Conservation (phyloP, 2,329 filamentous ascomycete species). For the Aciculosporium take region DNA sequence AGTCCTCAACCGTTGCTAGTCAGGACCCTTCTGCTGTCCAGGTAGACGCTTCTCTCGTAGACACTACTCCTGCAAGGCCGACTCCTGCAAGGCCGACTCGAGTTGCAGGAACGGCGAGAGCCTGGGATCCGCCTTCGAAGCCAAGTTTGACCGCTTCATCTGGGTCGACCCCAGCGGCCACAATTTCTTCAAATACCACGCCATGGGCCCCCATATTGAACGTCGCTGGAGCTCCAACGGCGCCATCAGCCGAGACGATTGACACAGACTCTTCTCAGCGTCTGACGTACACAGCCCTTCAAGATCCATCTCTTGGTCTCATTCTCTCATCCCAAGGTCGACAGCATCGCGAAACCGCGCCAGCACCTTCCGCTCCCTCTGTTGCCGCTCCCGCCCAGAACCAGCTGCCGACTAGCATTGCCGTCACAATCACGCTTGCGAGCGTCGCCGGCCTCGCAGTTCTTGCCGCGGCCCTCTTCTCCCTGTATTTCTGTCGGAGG, state of each 20-base stretch:
- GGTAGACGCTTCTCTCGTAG: no score
- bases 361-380: not conserved
- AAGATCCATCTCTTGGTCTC: not conserved
- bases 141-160: not conserved
- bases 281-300: not conserved
- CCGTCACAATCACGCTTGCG: slow-evolving; percentile 1
- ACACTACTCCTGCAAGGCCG: not conserved
- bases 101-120: no score
- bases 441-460: not conserved
- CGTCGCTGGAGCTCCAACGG: not conserved
- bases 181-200: not conserved
- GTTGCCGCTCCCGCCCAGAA: not conserved
- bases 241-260: not conserved
- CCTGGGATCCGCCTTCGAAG: no score
- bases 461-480: not conserved
- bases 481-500: not conserved
- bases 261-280: not conserved
- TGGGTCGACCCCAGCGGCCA: not conserved
- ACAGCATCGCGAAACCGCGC: not conserved
- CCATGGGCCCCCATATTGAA: not conserved
- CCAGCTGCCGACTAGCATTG: not conserved
- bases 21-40: not conserved
- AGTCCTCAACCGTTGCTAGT: not conserved
- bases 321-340: not conserved
- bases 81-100: not conserved